Conservation (phyloP, 164 flowering plant genomes). For the Vitis riparia region DNA sequence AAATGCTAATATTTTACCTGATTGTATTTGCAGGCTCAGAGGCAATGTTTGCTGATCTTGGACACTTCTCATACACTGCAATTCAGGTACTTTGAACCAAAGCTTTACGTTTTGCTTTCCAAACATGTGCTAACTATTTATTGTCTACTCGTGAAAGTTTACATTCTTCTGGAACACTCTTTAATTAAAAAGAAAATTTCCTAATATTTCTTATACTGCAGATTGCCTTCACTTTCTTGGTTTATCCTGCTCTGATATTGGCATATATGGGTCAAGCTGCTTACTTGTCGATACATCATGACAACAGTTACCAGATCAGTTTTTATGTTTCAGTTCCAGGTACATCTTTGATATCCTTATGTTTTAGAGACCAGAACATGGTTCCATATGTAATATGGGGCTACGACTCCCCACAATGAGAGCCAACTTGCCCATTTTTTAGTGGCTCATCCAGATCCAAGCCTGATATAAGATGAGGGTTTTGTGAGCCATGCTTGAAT, state of each 20-base stretch:
- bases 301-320: conserved; percentile 49
- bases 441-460: background rate
- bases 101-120: background rate
- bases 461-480: background rate
- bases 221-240: conserved; percentile 88
- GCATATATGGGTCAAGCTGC: conserved; percentile 99
- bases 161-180: background rate
- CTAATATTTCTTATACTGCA: conserved; percentile 30
- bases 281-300: conserved; percentile 76
- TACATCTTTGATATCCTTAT: conserved; percentile 16
- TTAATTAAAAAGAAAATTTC: background rate
- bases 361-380: background rate
- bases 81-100: conserved; percentile 41
- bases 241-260: conserved; percentile 87
- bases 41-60: conserved; percentile 87
- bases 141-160: background rate
- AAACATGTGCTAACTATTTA: background rate
- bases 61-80: conserved; percentile 66
- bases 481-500: background rate
- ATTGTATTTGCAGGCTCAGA: conserved; percentile 57
- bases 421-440: background rate
- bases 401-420: background rate
- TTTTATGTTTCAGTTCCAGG: conserved; percentile 92
- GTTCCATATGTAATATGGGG: background rate
- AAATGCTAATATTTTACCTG: background rate